Base-by-base conservation (phyloP, 345 rosid species). In the Erysimum cheiranthoides region DNA sequence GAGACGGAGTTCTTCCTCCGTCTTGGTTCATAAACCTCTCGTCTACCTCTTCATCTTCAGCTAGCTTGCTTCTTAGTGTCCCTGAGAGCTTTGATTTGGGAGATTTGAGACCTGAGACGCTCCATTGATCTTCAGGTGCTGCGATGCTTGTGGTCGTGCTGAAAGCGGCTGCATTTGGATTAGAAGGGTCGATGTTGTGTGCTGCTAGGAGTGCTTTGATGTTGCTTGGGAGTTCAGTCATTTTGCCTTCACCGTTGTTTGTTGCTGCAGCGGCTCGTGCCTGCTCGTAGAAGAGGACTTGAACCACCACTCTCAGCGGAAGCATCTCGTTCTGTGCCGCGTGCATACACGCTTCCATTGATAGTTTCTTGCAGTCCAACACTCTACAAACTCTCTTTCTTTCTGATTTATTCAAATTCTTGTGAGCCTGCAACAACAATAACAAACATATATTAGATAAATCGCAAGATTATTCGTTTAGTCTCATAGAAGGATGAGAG, bases 291-390 rank as follows among this genome's bases (percentile, higher is more conserved):
- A 95, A 95, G 54, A 95, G 90, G 81, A 92, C 99, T 84, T 95
- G 97, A 2, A 95, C 97, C 45, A 95, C 99, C 4, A 95, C 97
- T 71, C 99, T 83, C 8, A 95, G 66, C 0, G 99, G 99, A 40
- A 95, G 93, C 61, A 86, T 71, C 83, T 95, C 99, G 46, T 95
- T 95, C 62, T 89, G 97, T 0, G 99, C 97, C 0, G 99, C 97
- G 59, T 95, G 99, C 97, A 92, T 92, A 82, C 99, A 95, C 31
- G 97, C 97, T 74, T 92, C 97, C 79, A 90, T 85, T 4, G 99
- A 89, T 4, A 95, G 90, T 72, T 90, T 95, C 85, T 88, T 95
- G 90, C 99, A 95, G 88, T 95, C 88, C 17, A 95, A 83, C 14
- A 86, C 79, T 73, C 97, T 82, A 43, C 99, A 95, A 46, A 90